These are phyloP conservation scores for Porpolomopsis calyptriformis DNA, from an alignment of 768 basidiomycete species.

Conservation along the genomic window DNA sequence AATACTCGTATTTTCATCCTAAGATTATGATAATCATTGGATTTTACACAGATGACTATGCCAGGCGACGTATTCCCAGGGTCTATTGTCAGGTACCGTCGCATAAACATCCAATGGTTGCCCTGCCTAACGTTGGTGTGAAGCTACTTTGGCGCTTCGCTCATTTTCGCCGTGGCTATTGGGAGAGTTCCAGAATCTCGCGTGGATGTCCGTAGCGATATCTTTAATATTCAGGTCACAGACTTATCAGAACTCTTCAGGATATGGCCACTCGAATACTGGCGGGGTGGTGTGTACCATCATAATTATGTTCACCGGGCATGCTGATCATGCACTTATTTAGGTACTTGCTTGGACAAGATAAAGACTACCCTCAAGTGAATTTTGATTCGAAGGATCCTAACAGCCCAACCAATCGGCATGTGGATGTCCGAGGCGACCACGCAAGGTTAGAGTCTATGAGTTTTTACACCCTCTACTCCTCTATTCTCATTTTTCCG, in stretches of 20 bases:
- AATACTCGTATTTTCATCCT: slow-evolving; percentile 4
- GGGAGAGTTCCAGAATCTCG: slow-evolving; percentile 57
- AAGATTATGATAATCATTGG: neutral
- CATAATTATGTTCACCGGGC: neutral
- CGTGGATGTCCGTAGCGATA: slow-evolving; percentile 27
- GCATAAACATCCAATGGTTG: neutral
- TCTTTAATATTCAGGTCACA: neutral
- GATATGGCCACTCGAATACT: slow-evolving; percentile 81
- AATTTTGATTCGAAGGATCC: slow-evolving; percentile 63
- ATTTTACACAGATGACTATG: slow-evolving; percentile 51
- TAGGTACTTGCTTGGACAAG: slow-evolving; percentile 61
- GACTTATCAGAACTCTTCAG: neutral
- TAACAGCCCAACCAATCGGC: slow-evolving; percentile 44
- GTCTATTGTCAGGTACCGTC: neutral
- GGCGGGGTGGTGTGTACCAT: slow-evolving; percentile 22
- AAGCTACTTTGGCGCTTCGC: slow-evolving; percentile 55
- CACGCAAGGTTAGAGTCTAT: slow-evolving; percentile 28
- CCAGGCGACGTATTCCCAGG: slow-evolving; percentile 36
- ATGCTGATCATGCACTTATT: slow-evolving; percentile 10
- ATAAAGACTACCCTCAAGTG: slow-evolving; percentile 49
- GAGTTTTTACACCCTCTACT: neutral
- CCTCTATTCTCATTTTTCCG: slow-evolving; percentile 4
- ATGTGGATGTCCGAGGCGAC: slow-evolving; percentile 58
- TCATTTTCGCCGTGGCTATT: slow-evolving; percentile 59
- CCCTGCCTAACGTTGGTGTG: slow-evolving; percentile 19